Evolutionary conservation across 306 rosid species (phyloP), one percentile per base, ranked within the genome.

Genomic region (Acacia crassicarpa): DNA sequence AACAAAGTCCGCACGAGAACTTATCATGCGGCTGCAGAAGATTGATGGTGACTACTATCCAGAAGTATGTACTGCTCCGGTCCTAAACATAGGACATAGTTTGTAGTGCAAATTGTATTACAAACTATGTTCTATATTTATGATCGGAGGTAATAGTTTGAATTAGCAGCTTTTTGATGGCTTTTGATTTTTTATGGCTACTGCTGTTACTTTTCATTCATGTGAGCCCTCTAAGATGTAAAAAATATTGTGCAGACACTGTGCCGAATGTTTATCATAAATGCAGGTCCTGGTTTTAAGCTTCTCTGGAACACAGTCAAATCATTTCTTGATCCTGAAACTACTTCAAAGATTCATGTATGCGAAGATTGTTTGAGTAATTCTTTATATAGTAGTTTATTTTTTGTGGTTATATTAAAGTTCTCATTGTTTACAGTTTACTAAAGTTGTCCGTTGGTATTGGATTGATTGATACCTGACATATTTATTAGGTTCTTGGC

Each of bases 261-360:
- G 56, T 75, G 75, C 82, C 89, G 85, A 77, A 90, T 94, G 98
- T 90, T 89, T 82, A 88, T 91, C 81, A 87, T 91, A 23, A 91
- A 91, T 81, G 92, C 92, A 76, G 92, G 94, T 61, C 87, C 90
- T 54, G 92, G 92, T 78, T 94, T 94, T 82, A 90, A 91, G 94
- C 79, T 94, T 71, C 91, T 94, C 9, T 94, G 97, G 98, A 86
- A 82, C 87, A 89, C 97, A 6, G 86, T 94, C 74, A 94, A 86
- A 85, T 74, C 95, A 46, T 92, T 94, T 89, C 89, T 94, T 76
- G 98, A 94, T 83, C 96, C 98, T 77, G 87, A 76, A 84, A 91
- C 98, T 56, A 86, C 93, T 67, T 72, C 92, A 51, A 94, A 94
- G 88, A 94, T 91, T 83, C 92, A 91, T 85, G 92, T 91, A 83